Evolutionary conservation across 2,329 filamentous ascomycete genomes (phyloP).

Genomic region (Penicillium sp.): DNA sequence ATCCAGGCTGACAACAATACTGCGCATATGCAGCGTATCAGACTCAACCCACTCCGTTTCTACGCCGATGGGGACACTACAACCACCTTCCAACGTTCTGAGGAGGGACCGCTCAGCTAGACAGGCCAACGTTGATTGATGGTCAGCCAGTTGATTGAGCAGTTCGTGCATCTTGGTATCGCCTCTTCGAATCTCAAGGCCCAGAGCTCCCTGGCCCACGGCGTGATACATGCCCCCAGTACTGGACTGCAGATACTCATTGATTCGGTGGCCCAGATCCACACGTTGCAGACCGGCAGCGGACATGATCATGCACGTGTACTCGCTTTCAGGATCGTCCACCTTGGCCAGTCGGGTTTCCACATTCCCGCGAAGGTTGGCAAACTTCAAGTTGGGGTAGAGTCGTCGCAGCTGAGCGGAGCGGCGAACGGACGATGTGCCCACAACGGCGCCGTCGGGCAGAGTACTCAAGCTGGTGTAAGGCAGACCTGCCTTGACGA

Average conservation of each 20-base stretch:
- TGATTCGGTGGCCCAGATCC: conserved; percentile 63
- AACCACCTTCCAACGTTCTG: conserved; percentile 12
- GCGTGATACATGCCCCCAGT: conserved; percentile 62
- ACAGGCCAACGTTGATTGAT: conserved; percentile 5
- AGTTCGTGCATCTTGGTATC: conserved; percentile 5
- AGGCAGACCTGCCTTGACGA: conserved; percentile 44
- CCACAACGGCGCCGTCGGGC: conserved; percentile 70
- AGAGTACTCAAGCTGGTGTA: conserved; percentile 62
- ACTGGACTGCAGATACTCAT: conserved; percentile 61
- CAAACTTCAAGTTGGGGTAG: conserved; percentile 68
- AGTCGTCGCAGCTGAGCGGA: conserved; percentile 72
- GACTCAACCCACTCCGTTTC: conserved; percentile 1
- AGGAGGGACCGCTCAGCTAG: conserved; percentile 11
- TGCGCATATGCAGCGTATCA: not conserved
- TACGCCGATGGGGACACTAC: conserved; percentile 17
- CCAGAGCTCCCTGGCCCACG: conserved; percentile 82
- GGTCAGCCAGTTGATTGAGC: conserved; percentile 6
- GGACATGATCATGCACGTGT: conserved; percentile 73
- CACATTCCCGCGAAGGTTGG: conserved; percentile 78
- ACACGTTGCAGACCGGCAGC: conserved; percentile 75
- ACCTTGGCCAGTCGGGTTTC: conserved; percentile 74
- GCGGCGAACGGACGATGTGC: conserved; percentile 76
- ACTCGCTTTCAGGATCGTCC: conserved; percentile 63
- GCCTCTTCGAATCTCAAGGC: conserved; percentile 19
- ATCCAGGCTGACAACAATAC: conserved; percentile 1